Base-by-base conservation (phyloP, 352 stramenopile species). In the Paralagenidium karlingii region DNA sequence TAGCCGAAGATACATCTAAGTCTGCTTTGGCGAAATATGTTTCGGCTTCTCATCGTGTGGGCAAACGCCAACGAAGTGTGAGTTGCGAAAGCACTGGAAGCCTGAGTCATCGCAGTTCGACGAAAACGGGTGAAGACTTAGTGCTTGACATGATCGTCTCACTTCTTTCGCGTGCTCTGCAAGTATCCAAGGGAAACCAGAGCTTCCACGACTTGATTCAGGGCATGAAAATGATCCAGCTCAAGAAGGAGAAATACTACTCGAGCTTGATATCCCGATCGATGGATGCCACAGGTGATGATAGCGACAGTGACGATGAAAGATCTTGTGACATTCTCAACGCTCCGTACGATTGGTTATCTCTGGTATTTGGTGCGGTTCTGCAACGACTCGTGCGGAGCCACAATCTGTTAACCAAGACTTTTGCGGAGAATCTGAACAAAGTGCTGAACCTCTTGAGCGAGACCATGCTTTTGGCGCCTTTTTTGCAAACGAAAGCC, bases 101-200 rank as follows among this genome's bases (percentile, higher is more conserved):
- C 33, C 43, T 39, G 53, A 53, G 11, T 31, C 38, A 7, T 34
- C 28, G 7, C 31, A 53, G 15, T 68, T 47, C 21, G 54, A 58
- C 18, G 33, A 75, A 81, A 24, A 89, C 73, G 0, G 74, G 73
- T 1, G 73, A 89, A 46, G 78, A 92, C 47, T 38, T 92, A 15
- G 74, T 92, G 2, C 47, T 90, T 3, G 78, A 92, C 40, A 83
- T 68, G 6, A 80, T 89, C 30, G 70, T 92, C 20, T 86, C 71
- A n/a, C 39, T 92, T 8, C 28, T 92, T 12, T 85, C 62, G 31
- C 58, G 63, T 24, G 64, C 76, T 6, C 87, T 92, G 75, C 60
- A 61, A 26, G 75, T 75, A 7, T 29, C 53, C 2, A 53, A 63
- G 12, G 78, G 78, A 0, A 88, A 68, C 63, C 41, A 59, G 22